Percentiles rank a stretch among this genome's conserved stretches.
Evolutionary conservation across 2,329 filamentous ascomycete species (phyloP).

Genomic region (Coleophoma cylindrospora): DNA sequence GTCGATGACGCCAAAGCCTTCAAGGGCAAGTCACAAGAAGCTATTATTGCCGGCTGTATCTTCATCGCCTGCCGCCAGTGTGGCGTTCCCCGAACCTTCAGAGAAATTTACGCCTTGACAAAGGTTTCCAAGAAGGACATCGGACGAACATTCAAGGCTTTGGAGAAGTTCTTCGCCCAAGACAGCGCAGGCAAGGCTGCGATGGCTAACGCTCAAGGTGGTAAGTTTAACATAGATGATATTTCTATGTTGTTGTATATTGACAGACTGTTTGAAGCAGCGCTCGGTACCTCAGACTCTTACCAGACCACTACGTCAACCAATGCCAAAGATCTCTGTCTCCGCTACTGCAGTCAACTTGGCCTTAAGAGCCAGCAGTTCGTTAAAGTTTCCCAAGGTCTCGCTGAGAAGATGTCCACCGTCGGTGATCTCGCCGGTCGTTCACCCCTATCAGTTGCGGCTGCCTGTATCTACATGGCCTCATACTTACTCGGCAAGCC

Average conservation of each 20-base stretch:
- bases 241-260: constrained; percentile 17
- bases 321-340: constrained; percentile 77
- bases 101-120: constrained; percentile 89
- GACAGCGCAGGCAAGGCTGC: constrained; percentile 55
- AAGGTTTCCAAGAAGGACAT: constrained; percentile 97
- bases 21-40: constrained; percentile 92
- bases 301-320: constrained; percentile 75
- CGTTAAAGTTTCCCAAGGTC: constrained; percentile 72
- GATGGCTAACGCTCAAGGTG: constrained; percentile 45
- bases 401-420: constrained; percentile 72
- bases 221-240: constrained; percentile 36
- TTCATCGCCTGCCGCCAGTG: constrained; percentile 96
- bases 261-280: constrained; percentile 23
- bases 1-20: constrained; percentile 89
- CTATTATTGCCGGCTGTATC: constrained; percentile 92
- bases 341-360: constrained; percentile 84
- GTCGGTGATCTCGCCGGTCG: constrained; percentile 80
- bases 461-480: constrained; percentile 95
- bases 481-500: constrained; percentile 78
- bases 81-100: constrained; percentile 81
- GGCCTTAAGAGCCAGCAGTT: constrained; percentile 67
- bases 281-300: constrained; percentile 36
- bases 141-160: constrained; percentile 86
- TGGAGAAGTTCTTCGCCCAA: constrained; percentile 82
- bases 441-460: constrained; percentile 88